Evolutionary conservation across 2,329 filamentous ascomycete species (phyloP), one percentile per base, ranked within the genome.

Genomic region (Knufia fluminis): DNA sequence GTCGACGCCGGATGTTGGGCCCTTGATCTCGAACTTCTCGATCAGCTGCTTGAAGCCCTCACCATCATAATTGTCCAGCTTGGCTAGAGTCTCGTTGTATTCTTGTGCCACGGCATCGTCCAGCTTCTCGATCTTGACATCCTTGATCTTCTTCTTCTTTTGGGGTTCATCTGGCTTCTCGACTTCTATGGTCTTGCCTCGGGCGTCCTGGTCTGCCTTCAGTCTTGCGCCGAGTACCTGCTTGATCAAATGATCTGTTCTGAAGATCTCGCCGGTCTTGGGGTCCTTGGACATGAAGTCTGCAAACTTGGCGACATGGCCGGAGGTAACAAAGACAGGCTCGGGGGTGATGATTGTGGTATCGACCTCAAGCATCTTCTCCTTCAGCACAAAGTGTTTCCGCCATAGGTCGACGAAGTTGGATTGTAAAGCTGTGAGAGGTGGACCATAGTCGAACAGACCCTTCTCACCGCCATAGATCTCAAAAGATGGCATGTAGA

Each of bases 271-370:
- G 65, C 92, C 92, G 62, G 85, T 95, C 77, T 94, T 94, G 55
- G 91, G 88, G 68, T 98, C 92, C 71, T 94, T 95, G 82, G 87
- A 95, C 90, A 97, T 96, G 87, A 86, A 97, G 68, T 97, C 91
- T 69, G 88, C 86, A 64, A 97, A 97, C 70, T 94, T 94, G 69
- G 96, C 91, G 57, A 97, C 92, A 71, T 98, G 92, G 56, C 92
- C 92, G 67, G 82, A 86, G 48, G 91, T 95, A 78, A 97, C 94
- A 64, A 98, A 79, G 32, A 98, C 87, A 42, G 92, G 86, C 62
- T 92, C 82, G 28, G 92, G 92, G 35, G 92, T 98, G 64, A 98
- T 71, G 71, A 91, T 92, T 33, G 86, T 92, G 72, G 88, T 94
- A 72, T 95, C 90, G 57, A 95, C 82, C 72, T 94, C 88, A 58